Base-by-base conservation (phyloP, 192 early-diverging fungal species). In the Spizellomyces punctatus region DNA sequence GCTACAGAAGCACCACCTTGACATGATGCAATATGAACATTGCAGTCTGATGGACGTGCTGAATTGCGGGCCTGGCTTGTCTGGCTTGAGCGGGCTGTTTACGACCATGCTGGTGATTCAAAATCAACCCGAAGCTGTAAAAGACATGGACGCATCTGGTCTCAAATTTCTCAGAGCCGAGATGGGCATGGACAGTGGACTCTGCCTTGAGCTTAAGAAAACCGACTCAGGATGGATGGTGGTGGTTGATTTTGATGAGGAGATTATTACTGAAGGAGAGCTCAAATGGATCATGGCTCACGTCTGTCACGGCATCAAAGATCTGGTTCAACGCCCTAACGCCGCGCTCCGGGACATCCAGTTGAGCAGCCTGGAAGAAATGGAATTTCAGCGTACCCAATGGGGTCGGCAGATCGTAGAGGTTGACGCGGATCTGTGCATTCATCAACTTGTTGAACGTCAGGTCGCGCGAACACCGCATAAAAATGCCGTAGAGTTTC, bases 401-500 rank as follows among this genome's bases (percentile, higher is more conserved):
- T 46, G 16, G 63, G 43, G 9, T 7, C 63, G 44, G 12, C 41
- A 64, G 10, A 41, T 12, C 10, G 10, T 45, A 7, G 7, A 10
- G 7, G 36, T 16, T 64, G 27, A 64, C 12, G 22, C 10, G 16
- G 22, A 46, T 7, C 12, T 12, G 19, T 45, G 16, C 27, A 27
- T 60, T 27, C 58, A 60, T 60, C 66, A 55, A 10, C 12, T 58
- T 22, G n/a, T 70, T 19, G 68, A 70, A 47, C 55, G 58, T 5
- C 58, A 61, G 46, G 68, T 46, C n/a, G 42, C 14, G 42, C 42
- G 46, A 46, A 61, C 58, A 8, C 68, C 68, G 14, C 10, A 60
- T 19, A 45, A 12, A 10, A 61, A 60, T 70, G 68, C 68, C n/a
- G 68, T 70, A 17, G 36, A 70, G 46, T 48, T 46, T 21, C 46